Conservation (phyloP, 2,329 filamentous ascomycete genomes). For the Aspergillus phoenicis region DNA sequence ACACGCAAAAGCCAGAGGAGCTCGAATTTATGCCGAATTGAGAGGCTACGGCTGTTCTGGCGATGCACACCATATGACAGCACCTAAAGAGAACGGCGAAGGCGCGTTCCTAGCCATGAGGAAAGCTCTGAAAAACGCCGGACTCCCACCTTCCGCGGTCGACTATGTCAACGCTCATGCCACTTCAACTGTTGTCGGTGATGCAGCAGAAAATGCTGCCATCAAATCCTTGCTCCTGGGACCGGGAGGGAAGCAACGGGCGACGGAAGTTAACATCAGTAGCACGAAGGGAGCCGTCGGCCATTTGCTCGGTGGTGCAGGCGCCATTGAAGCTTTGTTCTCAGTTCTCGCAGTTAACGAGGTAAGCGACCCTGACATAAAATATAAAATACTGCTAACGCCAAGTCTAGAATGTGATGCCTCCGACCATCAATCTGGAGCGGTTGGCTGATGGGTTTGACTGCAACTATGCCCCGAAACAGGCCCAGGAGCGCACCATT, state of each 20-base stretch:
- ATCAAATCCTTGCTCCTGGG: conserved; percentile 78
- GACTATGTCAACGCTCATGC: conserved; percentile 97
- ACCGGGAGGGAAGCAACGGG: conserved; percentile 63
- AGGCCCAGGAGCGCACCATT: conserved; percentile 70
- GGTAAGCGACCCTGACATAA: conserved; percentile 54
- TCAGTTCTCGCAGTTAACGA: conserved; percentile 76
- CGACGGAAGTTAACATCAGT: conserved; percentile 75
- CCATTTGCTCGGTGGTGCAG: conserved; percentile 87
- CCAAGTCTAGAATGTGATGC: conserved; percentile 66
- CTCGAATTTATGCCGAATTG: conserved; percentile 84
- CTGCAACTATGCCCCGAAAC: conserved; percentile 82
- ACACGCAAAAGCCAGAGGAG: conserved; percentile 78
- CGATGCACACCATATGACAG: conserved; percentile 92
- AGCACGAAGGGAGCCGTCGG: conserved; percentile 93
- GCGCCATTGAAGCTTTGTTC: conserved; percentile 87
- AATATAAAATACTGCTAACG: not conserved
- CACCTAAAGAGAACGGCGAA: conserved; percentile 77
- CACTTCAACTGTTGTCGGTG: conserved; percentile 82
- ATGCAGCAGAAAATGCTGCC: conserved; percentile 82
- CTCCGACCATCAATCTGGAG: conserved; percentile 82
- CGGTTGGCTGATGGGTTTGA: conserved; percentile 66
- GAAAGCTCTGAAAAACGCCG: conserved; percentile 73
- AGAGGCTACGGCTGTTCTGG: conserved; percentile 87
- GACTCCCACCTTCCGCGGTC: conserved; percentile 68
- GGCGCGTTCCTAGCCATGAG: conserved; percentile 86